phyloP scores from a whole-genome alignment of 2,329 filamentous ascomycete species.

The Cercospora zeae-maydis region DNA sequence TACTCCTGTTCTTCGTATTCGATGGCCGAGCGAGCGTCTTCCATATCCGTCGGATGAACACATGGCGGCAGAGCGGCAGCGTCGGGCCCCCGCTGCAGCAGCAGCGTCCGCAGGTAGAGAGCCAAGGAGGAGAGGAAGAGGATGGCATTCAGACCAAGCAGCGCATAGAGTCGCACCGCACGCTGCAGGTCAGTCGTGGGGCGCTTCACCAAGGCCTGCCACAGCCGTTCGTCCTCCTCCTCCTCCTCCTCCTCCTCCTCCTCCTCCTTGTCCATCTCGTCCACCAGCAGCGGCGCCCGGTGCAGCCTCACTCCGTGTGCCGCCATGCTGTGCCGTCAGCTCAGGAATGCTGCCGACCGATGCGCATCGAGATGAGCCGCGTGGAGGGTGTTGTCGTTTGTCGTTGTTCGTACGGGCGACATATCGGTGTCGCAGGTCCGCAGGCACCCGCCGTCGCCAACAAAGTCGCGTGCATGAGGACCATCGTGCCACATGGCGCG shows the following conservation, averaged over 20 bases:
- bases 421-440: not conserved
- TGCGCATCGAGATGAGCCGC: not conserved
- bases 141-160: slow-evolving; percentile 5
- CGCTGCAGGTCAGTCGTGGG: slow-evolving; percentile 1
- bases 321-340: not conserved
- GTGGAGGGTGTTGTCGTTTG: not conserved
- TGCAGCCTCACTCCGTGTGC: not conserved
- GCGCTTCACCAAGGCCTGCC: slow-evolving; percentile 4
- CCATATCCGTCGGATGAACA: slow-evolving; percentile 15
- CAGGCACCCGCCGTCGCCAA: not conserved
- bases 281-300: not conserved
- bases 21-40: slow-evolving; percentile 14
- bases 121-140: slow-evolving; percentile 1
- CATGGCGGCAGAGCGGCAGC: slow-evolving; percentile 2
- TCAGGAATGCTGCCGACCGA: not conserved
- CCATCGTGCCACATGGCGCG: not conserved
- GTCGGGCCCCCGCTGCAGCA: not conserved
- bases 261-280: not conserved
- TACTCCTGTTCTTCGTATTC: slow-evolving; percentile 17
- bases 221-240: not conserved
- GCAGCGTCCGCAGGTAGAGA: not conserved
- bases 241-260: not conserved
- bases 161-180: not conserved
- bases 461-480: not conserved
- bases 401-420: not conserved